phyloP scores from a whole-genome alignment of 768 basidiomycete genomes.

The Lepiota brunneoincarnata region DNA sequence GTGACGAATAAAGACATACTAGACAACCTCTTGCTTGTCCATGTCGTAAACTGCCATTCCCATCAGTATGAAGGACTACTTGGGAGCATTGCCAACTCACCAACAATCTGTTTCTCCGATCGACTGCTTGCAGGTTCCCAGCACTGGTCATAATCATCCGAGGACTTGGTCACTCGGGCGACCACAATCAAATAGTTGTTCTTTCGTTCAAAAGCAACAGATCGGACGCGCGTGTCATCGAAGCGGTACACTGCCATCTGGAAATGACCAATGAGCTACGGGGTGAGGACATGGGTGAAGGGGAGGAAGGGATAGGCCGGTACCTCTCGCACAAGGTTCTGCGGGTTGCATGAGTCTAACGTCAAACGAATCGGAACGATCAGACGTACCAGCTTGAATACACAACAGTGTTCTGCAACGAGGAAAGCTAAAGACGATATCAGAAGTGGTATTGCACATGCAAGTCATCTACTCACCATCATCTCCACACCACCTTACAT shows the following conservation, averaged over 20 bases:
- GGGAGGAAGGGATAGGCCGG: background rate
- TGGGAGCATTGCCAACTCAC: background rate
- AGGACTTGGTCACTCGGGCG: constrained; percentile 1
- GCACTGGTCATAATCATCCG: background rate
- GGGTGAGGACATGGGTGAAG: background rate
- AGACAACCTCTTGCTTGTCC: constrained; percentile 4
- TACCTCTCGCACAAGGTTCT: constrained; percentile 4
- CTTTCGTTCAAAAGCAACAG: constrained; percentile 2
- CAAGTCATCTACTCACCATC: too few relatives aligned
- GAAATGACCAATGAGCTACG: background rate
- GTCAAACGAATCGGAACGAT: background rate
- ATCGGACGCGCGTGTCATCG: constrained; percentile 6
- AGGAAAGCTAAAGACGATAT: too few relatives aligned
- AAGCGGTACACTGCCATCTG: constrained; percentile 11
- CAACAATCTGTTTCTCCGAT: constrained; percentile 7
- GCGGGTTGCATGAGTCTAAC: background rate
- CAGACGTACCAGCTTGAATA: constrained; percentile 6
- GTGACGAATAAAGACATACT: background rate
- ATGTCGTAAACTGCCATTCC: constrained; percentile 4
- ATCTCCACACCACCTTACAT: too few relatives aligned
- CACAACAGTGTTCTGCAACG: constrained; percentile 7
- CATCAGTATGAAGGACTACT: background rate
- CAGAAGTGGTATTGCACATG: too few relatives aligned
- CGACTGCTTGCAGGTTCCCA: constrained; percentile 4
- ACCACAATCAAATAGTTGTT: constrained; percentile 5